Percentiles rank a stretch among this genome's conserved stretches.
phyloP scores from a whole-genome alignment of 2,329 filamentous ascomycete genomes.

The Beauveria varroae region DNA sequence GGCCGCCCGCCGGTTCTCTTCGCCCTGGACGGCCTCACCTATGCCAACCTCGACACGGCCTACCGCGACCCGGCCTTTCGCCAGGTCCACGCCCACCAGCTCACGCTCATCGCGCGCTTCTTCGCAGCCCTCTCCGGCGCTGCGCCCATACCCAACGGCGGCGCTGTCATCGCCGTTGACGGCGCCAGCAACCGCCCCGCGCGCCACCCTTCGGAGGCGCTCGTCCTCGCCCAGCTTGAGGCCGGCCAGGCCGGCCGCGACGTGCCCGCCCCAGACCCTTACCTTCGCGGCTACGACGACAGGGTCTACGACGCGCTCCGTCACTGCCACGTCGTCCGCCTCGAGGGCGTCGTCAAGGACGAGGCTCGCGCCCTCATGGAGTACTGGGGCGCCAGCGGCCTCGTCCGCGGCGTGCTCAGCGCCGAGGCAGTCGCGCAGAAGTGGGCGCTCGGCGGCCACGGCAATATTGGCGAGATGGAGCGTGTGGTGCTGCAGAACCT shows the following conservation, averaged over 20 bases:
- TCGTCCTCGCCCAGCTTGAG: constrained; percentile 53
- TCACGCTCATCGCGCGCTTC: constrained; percentile 69
- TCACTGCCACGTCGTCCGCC: constrained; percentile 42
- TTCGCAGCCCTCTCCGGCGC: constrained; percentile 60
- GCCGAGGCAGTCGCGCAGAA: constrained; percentile 68
- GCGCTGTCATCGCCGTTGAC: constrained; percentile 67
- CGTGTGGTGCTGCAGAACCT: constrained; percentile 48
- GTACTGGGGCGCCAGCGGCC: constrained; percentile 84
- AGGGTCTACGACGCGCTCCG: constrained; percentile 47
- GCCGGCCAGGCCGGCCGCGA: constrained; percentile 33
- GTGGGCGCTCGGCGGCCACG: constrained; percentile 75
- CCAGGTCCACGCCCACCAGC: constrained; percentile 77
- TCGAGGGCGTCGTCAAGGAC: constrained; percentile 62
- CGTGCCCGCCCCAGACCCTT: constrained; percentile 42
- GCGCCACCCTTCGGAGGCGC: constrained; percentile 56
- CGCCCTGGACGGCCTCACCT: constrained; percentile 68
- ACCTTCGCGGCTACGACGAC: constrained; percentile 48
- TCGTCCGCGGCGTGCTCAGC: constrained; percentile 64
- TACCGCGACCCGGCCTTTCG: constrained; percentile 68
- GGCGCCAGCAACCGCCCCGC: constrained; percentile 61
- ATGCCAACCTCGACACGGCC: constrained; percentile 70
- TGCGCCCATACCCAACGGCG: constrained; percentile 59
- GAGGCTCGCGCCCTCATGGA: constrained; percentile 80
- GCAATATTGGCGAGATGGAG: constrained; percentile 81
- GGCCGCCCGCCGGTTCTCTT: constrained; percentile 58